phyloP scores from a whole-genome alignment of 2,329 filamentous ascomycete species.

The Rutstroemia sp. region DNA sequence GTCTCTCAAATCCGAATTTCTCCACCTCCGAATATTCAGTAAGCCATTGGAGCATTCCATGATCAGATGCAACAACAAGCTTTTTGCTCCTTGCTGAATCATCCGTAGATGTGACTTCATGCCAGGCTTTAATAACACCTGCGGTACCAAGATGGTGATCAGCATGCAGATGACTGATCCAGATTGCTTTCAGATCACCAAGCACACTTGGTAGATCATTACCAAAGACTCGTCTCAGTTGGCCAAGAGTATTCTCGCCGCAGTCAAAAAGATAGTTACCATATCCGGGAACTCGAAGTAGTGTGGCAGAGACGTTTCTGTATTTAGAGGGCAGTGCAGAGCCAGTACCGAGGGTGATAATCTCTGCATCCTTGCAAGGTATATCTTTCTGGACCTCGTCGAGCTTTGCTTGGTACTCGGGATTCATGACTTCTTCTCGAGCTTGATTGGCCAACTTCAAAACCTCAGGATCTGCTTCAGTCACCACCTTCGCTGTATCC shows the following conservation, averaged over 20 bases:
- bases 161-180: slow-evolving; percentile 93
- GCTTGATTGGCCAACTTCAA: slow-evolving; percentile 45
- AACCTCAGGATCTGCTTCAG: slow-evolving; percentile 37
- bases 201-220: slow-evolving; percentile 63
- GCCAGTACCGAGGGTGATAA: slow-evolving; percentile 84
- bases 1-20: slow-evolving; percentile 60
- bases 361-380: slow-evolving; percentile 67
- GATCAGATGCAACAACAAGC: slow-evolving; percentile 62
- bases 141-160: slow-evolving; percentile 88
- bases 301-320: slow-evolving; percentile 85
- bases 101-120: slow-evolving; percentile 42
- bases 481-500: slow-evolving; percentile 37
- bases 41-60: slow-evolving; percentile 68
- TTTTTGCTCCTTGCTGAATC: slow-evolving; percentile 31
- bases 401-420: slow-evolving; percentile 42
- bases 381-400: slow-evolving; percentile 53
- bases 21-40: slow-evolving; percentile 74
- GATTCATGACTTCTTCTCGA: slow-evolving; percentile 32
- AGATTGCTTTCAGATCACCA: slow-evolving; percentile 71
- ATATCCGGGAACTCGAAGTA: slow-evolving; percentile 73
- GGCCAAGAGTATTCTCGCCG: slow-evolving; percentile 87
- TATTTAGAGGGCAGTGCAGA: slow-evolving; percentile 88
- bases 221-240: slow-evolving; percentile 68
- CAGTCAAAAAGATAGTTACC: slow-evolving; percentile 90
- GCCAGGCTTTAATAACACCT: slow-evolving; percentile 79